A percentile compares a stretch with the other conserved stretches of the same genome.
Conservation (phyloP, 371 early-diverging fungal genomes). For the Apophysomyces trapeziformis region DNA sequence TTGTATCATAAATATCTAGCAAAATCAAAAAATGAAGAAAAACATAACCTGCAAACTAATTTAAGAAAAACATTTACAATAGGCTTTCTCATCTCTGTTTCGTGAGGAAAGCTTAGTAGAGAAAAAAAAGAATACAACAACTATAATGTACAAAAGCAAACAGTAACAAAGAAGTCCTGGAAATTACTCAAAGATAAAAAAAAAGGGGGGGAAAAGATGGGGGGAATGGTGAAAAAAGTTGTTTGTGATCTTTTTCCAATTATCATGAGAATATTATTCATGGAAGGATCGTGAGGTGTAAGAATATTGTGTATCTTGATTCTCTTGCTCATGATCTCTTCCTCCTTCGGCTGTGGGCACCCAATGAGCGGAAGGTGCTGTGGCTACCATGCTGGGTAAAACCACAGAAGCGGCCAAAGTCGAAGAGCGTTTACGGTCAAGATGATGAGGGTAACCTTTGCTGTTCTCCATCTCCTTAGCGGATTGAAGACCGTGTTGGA, state of each 20-base stretch:
- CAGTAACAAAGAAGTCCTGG: neutral
- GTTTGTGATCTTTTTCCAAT: neutral
- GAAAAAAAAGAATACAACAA: neutral
- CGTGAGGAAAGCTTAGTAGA: neutral
- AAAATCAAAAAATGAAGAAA: neutral
- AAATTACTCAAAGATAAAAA: neutral
- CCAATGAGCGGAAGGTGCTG: conserved; percentile 24
- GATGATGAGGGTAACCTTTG: neutral
- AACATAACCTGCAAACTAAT: neutral
- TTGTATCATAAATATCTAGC: neutral
- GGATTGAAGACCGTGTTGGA: conserved; percentile 18
- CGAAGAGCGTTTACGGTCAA: neutral
- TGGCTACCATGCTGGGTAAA: conserved; percentile 20
- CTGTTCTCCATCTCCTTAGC: neutral
- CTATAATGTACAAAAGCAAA: neutral
- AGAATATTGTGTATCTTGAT: conserved; percentile 26
- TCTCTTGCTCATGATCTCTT: conserved; percentile 19
- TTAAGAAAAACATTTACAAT: no score
- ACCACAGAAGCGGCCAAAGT: conserved; percentile 22
- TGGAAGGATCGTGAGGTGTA: conserved; percentile 18
- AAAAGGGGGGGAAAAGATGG: neutral
- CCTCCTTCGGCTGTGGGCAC: neutral
- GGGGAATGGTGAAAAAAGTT: neutral
- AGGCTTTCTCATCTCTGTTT: no score
- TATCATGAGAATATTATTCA: neutral